Evolutionary conservation across 345 rosid genomes (phyloP), one percentile per base, ranked within the genome.

Genomic region (Heritiera fomes): DNA sequence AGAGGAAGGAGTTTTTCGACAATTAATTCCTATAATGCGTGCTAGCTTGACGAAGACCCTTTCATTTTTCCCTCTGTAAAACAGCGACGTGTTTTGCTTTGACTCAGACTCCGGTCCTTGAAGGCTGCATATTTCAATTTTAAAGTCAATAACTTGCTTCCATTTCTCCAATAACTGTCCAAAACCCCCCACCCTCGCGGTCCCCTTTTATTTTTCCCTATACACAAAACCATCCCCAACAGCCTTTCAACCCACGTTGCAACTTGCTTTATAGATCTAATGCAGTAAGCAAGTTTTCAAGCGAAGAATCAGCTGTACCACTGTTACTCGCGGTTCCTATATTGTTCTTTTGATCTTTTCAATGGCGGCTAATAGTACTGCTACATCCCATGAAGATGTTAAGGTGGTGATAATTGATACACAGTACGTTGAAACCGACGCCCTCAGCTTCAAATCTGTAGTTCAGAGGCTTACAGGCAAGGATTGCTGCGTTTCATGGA

Each of bases 381-480:
- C 34, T 73, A 3, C 13, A 32, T 50, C 75, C 30, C 43, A 40
- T 6, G 50, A 73, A 41, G 34, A 73, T 84, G 88, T 85, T 64
- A 91, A 88, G 32, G 90, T 91, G 12, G 87, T 86, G 46, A 81
- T 88, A 11, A 87, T 91, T 0, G 86, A 89, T 78, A 91, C 94
- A 43, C 90, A 74, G 72, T 86, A 88, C 77, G 88, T 91, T 0
- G 84, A 87, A 70, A 77, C 91, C 9, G 92, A 89, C 66, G 69
- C 89, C 17, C 28, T n/a, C 67, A 89, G 85, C 82, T 91, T 91
- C 88, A 91, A 89, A 65, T 80, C 90, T 0, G 90, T 91, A 63
- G 94, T 91, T 80, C 94, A 91, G 77, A 82, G 85, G 58, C 94
- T 91, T 18, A 91, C 94, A 0, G 94, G 94, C 41, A 91, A 88